Conservation (phyloP, 2,329 filamentous ascomycete genomes). For the Pyrenophora tritici-repentis region DNA sequence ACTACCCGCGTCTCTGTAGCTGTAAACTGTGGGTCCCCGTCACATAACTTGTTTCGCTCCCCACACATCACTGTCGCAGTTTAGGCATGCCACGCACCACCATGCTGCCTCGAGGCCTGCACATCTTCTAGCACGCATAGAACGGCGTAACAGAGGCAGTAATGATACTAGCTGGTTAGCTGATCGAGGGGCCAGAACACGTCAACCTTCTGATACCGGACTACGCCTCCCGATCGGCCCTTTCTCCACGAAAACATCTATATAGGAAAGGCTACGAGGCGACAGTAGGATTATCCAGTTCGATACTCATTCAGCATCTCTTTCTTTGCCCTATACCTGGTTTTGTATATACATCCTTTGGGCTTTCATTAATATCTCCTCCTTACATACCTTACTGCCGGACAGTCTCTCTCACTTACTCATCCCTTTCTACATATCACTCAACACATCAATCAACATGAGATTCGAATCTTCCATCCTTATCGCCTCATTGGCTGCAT, state of each 20-base stretch:
- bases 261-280: slow-evolving; percentile 13
- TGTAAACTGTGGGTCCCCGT: slow-evolving; percentile 10
- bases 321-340: slow-evolving; percentile 12
- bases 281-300: slow-evolving; percentile 6
- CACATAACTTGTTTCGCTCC: slow-evolving; percentile 34
- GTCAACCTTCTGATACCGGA: slow-evolving; percentile 14
- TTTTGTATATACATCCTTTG: slow-evolving; percentile 3
- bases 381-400: slow-evolving; percentile 34
- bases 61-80: slow-evolving; percentile 31
- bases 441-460: slow-evolving; percentile 28
- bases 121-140: slow-evolving; percentile 17
- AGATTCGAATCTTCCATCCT: slow-evolving; percentile 36
- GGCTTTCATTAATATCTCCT: slow-evolving; percentile 13
- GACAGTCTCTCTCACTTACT: slow-evolving; percentile 20
- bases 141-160: slow-evolving; percentile 7
- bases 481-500: slow-evolving; percentile 32
- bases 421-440: slow-evolving; percentile 1
- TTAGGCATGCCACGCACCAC: slow-evolving; percentile 18
- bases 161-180: slow-evolving; percentile 1
- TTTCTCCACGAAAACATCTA: slow-evolving; percentile 1
- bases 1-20: neutral
- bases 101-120: slow-evolving; percentile 26
- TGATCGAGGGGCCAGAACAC: slow-evolving; percentile 5
- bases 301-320: slow-evolving; percentile 14
- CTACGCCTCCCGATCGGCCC: slow-evolving; percentile 3